Percentiles rank a stretch among this genome's conserved stretches.
phyloP scores from a whole-genome alignment of 768 basidiomycete species.

The Russula brevipes region DNA sequence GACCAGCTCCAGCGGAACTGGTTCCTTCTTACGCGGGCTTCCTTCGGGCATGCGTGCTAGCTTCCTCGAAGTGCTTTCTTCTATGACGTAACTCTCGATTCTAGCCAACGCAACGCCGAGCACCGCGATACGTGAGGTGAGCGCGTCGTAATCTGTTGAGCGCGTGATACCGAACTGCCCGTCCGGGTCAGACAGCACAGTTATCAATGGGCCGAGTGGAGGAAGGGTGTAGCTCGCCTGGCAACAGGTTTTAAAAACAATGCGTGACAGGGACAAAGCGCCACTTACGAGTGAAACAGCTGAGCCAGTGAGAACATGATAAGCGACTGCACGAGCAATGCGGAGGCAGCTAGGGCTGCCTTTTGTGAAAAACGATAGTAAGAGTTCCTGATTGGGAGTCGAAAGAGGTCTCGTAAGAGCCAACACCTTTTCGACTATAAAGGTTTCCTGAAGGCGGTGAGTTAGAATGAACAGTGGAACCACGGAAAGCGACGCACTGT shows the following conservation, averaged over 20 bases:
- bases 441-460: constrained; percentile 38
- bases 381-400: constrained; percentile 45
- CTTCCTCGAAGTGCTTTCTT: constrained; percentile 34
- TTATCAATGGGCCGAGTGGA: constrained; percentile 49
- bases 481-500: neutral
- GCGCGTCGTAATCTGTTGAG: constrained; percentile 52
- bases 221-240: constrained; percentile 40
- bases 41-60: constrained; percentile 8
- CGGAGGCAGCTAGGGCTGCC: constrained; percentile 47
- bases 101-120: constrained; percentile 56
- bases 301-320: constrained; percentile 40
- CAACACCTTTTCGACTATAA: constrained; percentile 44
- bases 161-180: constrained; percentile 29
- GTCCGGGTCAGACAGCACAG: constrained; percentile 43
- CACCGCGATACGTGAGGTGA: constrained; percentile 51
- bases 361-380: constrained; percentile 48
- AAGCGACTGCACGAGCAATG: constrained; percentile 56
- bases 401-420: constrained; percentile 37
- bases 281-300: constrained; percentile 7
- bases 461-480: neutral
- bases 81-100: constrained; percentile 49
- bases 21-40: constrained; percentile 34
- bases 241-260: neutral
- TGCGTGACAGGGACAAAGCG: constrained; percentile 7
- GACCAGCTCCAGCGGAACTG: constrained; percentile 47